Evolutionary conservation across 306 rosid species (phyloP).

Genomic region (Heteromeles arbutifolia): DNA sequence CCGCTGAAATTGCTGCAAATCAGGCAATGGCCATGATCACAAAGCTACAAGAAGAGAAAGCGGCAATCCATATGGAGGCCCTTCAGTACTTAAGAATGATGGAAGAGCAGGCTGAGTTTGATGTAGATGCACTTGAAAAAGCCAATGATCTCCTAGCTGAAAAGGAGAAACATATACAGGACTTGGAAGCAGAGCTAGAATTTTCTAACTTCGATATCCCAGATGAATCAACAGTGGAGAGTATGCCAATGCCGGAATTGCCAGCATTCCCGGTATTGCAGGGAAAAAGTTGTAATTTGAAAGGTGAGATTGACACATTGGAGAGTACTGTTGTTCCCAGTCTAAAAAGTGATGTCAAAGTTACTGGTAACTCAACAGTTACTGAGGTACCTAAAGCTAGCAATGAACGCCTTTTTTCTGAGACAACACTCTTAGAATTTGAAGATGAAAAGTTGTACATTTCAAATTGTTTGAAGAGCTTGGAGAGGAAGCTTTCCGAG

Average conservation of each 20-base stretch:
- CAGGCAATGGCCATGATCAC: slow-evolving; percentile 97
- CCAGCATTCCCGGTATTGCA: too few species aligned
- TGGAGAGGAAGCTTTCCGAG: slow-evolving; percentile 53
- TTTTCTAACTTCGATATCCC: slow-evolving; percentile 31
- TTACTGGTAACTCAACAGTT: slow-evolving; percentile 19
- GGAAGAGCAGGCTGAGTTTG: slow-evolving; percentile 98
- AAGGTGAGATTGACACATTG: slow-evolving; percentile 16
- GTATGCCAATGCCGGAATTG: neutral
- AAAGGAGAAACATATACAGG: slow-evolving; percentile 72
- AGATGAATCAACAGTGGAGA: slow-evolving; percentile 15
- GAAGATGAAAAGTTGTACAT: slow-evolving; percentile 68
- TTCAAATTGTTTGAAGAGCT: slow-evolving; percentile 42
- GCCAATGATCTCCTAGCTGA: slow-evolving; percentile 71
- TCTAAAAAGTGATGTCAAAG: slow-evolving; percentile 6
- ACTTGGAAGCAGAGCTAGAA: slow-evolving; percentile 77
- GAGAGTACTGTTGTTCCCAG: slow-evolving; percentile 22
- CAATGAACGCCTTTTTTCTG: slow-evolving; percentile 23
- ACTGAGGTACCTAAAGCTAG: slow-evolving; percentile 23
- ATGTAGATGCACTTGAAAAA: slow-evolving; percentile 68
- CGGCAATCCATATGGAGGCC: slow-evolving; percentile 83
- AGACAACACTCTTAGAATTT: slow-evolving; percentile 39
- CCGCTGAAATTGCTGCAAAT: slow-evolving; percentile 69
- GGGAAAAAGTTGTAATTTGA: slow-evolving; percentile 21
- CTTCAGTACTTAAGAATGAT: slow-evolving; percentile 85
- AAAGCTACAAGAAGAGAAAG: slow-evolving; percentile 90